Percentiles rank a stretch among this genome's conserved stretches.
These are phyloP conservation scores for Blakeslea trispora DNA, from an alignment of 371 early-diverging fungal species.

Conservation along the genomic window DNA sequence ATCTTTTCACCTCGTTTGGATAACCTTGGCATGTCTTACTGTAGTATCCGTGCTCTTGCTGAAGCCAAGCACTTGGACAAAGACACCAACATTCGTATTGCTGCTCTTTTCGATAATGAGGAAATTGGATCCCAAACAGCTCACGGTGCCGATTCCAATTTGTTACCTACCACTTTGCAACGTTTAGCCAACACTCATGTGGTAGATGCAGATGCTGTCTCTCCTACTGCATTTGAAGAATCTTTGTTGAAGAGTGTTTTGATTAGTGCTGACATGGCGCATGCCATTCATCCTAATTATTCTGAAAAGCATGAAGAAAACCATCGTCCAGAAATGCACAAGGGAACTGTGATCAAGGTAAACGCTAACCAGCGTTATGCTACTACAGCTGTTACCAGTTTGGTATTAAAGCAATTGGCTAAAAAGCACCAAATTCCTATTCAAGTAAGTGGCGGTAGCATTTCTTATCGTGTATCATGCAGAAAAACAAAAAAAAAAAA, in stretches of 20 bases:
- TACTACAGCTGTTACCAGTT: constrained; percentile 87
- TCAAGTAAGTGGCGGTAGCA: constrained; percentile 52
- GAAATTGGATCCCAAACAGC: constrained; percentile 97
- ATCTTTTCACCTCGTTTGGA: constrained; percentile 94
- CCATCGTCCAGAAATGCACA: constrained; percentile 91
- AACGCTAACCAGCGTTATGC: constrained; percentile 97
- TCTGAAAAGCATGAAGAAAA: constrained; percentile 85
- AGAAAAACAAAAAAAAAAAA: no score
- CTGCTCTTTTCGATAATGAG: constrained; percentile 96
- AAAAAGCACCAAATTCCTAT: constrained; percentile 76
- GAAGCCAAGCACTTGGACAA: constrained; percentile 54
- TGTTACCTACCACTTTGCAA: constrained; percentile 75
- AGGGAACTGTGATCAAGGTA: constrained; percentile 93
- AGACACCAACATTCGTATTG: constrained; percentile 82
- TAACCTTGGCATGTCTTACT: constrained; percentile 94
- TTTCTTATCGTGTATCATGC: no score
- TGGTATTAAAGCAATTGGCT: constrained; percentile 82
- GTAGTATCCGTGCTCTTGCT: constrained; percentile 66
- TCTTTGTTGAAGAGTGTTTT: constrained; percentile 83
- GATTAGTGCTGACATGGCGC: constrained; percentile 95
- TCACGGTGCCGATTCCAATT: constrained; percentile 92
- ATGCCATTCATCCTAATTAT: constrained; percentile 93
- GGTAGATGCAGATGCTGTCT: constrained; percentile 22
- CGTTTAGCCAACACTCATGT: constrained; percentile 55
- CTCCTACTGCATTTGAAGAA: constrained; percentile 76